Evolutionary conservation across 2,329 filamentous ascomycete species (phyloP).

Genomic region (Hirsutella minnesotensis): DNA sequence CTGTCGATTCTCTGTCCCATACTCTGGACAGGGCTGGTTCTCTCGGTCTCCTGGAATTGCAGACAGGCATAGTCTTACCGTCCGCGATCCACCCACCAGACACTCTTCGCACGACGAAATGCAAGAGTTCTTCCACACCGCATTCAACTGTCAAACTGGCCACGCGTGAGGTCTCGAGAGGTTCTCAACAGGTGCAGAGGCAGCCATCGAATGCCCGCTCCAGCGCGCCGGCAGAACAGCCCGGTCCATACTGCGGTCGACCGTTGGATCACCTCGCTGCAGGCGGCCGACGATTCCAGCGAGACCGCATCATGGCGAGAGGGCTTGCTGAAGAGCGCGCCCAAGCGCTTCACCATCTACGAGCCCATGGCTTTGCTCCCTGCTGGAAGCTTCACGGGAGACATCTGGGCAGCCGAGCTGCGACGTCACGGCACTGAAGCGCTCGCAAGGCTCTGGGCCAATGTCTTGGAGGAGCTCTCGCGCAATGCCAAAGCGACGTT

Average conservation of each 20-base stretch:
- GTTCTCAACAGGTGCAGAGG: constrained; percentile 9
- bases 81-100: no score
- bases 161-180: not conserved
- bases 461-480: constrained; percentile 35
- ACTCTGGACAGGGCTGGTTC: no score
- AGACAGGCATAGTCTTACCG: no score
- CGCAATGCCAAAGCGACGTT: constrained; percentile 25
- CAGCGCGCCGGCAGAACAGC: constrained; percentile 10
- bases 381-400: constrained; percentile 39
- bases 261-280: constrained; percentile 13
- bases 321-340: constrained; percentile 27
- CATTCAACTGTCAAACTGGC: no score
- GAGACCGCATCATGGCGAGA: constrained; percentile 8
- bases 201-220: constrained; percentile 4
- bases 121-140: no score
- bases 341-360: constrained; percentile 49
- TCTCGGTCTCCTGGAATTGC: no score
- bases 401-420: constrained; percentile 28
- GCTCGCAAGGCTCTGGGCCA: constrained; percentile 30
- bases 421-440: constrained; percentile 10
- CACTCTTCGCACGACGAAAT: no score
- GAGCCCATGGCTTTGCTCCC: constrained; percentile 50
- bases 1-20: no score
- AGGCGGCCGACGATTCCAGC: not conserved
- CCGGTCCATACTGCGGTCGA: constrained; percentile 20